A percentile compares a stretch with the other conserved stretches of the same genome.
Evolutionary conservation across 306 rosid species (phyloP).

Genomic region (Herpetospermum pedunculosum): DNA sequence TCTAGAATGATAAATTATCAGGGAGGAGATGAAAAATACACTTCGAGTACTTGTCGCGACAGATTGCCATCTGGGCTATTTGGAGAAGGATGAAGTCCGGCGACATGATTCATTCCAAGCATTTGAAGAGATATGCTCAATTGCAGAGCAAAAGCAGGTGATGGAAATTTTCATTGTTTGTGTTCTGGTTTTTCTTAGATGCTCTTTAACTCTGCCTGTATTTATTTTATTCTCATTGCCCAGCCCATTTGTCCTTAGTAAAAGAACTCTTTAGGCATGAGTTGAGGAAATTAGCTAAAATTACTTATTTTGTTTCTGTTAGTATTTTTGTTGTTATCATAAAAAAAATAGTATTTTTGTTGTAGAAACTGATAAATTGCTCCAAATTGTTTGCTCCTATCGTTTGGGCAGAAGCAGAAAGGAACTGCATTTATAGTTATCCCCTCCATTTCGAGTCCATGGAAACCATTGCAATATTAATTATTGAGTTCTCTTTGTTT

Average conservation of each 20-base stretch:
- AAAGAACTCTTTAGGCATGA: neutral
- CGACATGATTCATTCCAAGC: constrained; percentile 90
- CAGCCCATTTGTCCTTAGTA: neutral
- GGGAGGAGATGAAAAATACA: constrained; percentile 54
- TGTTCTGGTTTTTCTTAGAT: neutral
- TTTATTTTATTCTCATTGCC: neutral
- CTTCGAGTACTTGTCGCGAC: constrained; percentile 84
- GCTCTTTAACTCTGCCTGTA: neutral
- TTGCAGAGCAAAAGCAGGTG: constrained; percentile 57
- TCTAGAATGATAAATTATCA: constrained; percentile 6
- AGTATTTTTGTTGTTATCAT: neutral
- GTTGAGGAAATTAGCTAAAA: neutral
- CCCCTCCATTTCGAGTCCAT: neutral
- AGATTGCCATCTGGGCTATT: constrained; percentile 88
- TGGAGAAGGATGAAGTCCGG: constrained; percentile 94
- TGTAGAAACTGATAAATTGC: neutral
- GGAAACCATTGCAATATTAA: neutral
- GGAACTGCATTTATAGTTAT: neutral
- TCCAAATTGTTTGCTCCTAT: neutral
- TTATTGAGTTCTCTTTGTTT: neutral
- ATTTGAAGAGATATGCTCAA: constrained; percentile 84
- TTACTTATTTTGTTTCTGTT: neutral
- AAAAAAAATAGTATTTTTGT: neutral
- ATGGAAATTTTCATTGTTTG: neutral
- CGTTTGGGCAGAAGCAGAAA: neutral